phyloP scores from a whole-genome alignment of 2,329 filamentous ascomycete species.

The Fusarium sp. region DNA sequence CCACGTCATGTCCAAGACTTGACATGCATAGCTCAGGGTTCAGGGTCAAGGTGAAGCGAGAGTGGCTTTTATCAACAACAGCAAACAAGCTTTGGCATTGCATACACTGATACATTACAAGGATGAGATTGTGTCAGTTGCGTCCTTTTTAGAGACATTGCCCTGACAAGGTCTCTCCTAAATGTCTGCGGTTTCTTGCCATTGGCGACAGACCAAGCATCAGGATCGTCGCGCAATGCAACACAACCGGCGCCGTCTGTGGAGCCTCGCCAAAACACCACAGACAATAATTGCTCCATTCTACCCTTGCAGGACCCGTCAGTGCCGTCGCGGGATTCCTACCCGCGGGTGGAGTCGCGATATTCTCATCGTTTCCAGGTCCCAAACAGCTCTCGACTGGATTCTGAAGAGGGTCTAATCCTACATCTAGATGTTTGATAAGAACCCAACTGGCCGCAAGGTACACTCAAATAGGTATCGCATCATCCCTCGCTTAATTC shows the following conservation, averaged over 20 bases:
- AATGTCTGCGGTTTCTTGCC: neutral
- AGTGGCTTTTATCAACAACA: neutral
- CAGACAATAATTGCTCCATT: neutral
- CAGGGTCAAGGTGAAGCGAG: neutral
- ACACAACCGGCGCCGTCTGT: neutral
- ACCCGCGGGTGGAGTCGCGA: neutral
- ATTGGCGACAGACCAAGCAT: constrained; percentile 1
- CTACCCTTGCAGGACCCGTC: neutral
- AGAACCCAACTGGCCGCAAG: neutral
- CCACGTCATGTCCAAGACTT: neutral
- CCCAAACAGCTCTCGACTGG: neutral
- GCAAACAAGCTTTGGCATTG: neutral
- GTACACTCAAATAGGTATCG: neutral
- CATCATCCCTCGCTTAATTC: neutral
- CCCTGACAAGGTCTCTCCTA: neutral
- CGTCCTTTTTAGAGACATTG: neutral
- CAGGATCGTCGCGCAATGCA: neutral
- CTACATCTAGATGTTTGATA: neutral
- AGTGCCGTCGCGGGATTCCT: neutral
- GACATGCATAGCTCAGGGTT: neutral
- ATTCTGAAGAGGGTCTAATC: neutral
- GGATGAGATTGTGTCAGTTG: neutral
- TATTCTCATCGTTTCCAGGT: neutral
- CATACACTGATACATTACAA: neutral
- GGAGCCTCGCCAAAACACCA: neutral